Conservation (phyloP, 2,329 filamentous ascomycete species). For the Colletotrichum aenigma region DNA sequence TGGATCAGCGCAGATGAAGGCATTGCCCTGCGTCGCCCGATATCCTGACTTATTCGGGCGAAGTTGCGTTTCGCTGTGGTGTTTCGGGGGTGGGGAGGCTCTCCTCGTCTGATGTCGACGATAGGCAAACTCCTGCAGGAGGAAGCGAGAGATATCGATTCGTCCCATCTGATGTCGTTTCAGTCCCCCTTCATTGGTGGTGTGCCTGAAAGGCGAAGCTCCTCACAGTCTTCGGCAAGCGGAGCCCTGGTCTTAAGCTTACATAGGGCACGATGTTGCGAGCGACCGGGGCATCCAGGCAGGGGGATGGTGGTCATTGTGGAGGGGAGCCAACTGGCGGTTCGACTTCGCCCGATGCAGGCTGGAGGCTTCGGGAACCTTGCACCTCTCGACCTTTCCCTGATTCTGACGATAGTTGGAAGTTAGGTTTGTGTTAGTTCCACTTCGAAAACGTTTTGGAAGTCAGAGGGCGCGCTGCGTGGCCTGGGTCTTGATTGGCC, state of each 20-base stretch:
- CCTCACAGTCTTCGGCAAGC: not conserved
- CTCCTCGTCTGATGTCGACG: not conserved
- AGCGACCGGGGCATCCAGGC: not conserved
- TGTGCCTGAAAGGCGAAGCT: not conserved
- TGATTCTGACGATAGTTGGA: not conserved
- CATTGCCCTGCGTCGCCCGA: not conserved
- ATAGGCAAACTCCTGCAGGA: not conserved
- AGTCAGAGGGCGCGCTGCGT: not conserved
- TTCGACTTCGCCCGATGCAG: constrained; percentile 14
- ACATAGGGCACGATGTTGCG: not conserved
- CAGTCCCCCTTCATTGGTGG: not conserved
- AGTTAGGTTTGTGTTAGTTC: not conserved
- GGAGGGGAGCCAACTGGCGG: not conserved
- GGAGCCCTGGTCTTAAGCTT: constrained; percentile 2
- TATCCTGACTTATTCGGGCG: not conserved
- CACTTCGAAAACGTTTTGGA: constrained; percentile 10
- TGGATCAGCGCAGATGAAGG: not conserved
- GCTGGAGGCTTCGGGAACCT: not conserved
- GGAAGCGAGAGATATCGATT: not conserved
- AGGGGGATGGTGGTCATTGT: not conserved
- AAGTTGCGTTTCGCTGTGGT: not conserved
- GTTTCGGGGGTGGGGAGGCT: not conserved
- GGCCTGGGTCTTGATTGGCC: not conserved
- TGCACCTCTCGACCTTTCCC: not conserved
- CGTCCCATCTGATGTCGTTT: constrained; percentile 11